Percentiles rank a stretch among this genome's conserved stretches.
phyloP scores from a whole-genome alignment of 441 rosid species.

The Isatis lusitanica region DNA sequence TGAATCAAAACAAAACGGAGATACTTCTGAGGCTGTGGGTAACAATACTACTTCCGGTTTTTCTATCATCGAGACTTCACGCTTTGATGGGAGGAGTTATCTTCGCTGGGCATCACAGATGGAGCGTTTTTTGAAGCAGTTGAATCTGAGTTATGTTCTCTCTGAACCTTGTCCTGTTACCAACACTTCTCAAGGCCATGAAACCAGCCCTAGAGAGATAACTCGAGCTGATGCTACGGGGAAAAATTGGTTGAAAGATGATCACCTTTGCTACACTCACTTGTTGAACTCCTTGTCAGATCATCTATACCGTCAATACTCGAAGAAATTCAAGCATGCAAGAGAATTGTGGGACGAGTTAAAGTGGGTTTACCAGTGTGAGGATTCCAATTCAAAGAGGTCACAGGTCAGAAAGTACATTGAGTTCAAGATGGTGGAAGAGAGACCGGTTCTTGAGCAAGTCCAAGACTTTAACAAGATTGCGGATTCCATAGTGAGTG shows the following conservation, averaged over 20 bases:
- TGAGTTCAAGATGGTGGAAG: constrained; percentile 70
- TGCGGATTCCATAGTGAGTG: constrained; percentile 61
- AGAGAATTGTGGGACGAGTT: constrained; percentile 83
- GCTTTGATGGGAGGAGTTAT: constrained; percentile 82
- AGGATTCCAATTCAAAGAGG: constrained; percentile 64
- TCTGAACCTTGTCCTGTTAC: constrained; percentile 53
- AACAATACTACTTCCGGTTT: constrained; percentile 32
- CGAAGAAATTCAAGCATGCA: constrained; percentile 52
- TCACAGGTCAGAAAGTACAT: constrained; percentile 72
- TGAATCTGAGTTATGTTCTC: constrained; percentile 63
- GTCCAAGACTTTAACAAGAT: constrained; percentile 61
- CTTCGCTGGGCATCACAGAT: constrained; percentile 57
- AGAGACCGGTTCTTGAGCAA: constrained; percentile 60
- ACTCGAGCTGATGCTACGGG: constrained; percentile 42
- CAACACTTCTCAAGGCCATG: constrained; percentile 26
- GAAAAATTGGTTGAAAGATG: constrained; percentile 65
- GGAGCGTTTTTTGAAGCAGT: constrained; percentile 70
- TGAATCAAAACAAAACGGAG: constrained; percentile 36
- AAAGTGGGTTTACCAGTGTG: constrained; percentile 59
- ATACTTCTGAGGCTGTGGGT: constrained; percentile 35
- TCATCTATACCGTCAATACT: constrained; percentile 58
- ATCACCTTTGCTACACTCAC: constrained; percentile 59
- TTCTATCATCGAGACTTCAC: constrained; percentile 47
- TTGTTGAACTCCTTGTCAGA: constrained; percentile 73
- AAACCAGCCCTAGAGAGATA: constrained; percentile 38